Base-by-base conservation (phyloP, 805 yeast species). In the Teunomyces gatunensis region DNA sequence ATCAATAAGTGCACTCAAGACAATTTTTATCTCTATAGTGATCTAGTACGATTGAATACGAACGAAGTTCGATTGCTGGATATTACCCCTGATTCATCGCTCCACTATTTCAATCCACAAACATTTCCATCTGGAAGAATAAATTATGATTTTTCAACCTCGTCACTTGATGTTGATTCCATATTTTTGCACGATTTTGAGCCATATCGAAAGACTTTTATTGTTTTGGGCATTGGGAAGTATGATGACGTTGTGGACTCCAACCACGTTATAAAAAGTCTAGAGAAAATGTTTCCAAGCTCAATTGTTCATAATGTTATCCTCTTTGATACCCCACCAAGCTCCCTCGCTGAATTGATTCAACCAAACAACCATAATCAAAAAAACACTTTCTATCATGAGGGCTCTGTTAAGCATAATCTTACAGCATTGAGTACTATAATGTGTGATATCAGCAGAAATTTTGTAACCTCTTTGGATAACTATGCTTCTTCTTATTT, bases 131-230 rank as follows among this genome's bases (percentile, higher is more conserved):
- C 77, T 43, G 98, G 98, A 0, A 68, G 85, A 43, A 65, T 92
- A 1, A 63, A 83, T 11, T 87, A 78, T 58, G 83, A 83, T 47
- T 81, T 81, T 53, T 64, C 67, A 10, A 64, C 77, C 1, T 56
- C 77, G 0, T 58, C 68, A 5, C 69, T 77, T 1, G 84, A 80
- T 47, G 74, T 73, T n/a, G 83, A 80, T 35, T 75, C 85, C 23
- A 65, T 83, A 5, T 84, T 86, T 45, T 69, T 92, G 36, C 88
- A 86, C 55, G 98, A 92, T 64, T 82, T 92, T 53, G 97, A 94
- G 66, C 96, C 97, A 1, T 89, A 79, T 65, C 69, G 97, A 44
- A 89, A 89, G 59, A 81, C 87, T 0, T 80, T 89, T 55, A 74
- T 85, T 6, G 82, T 84, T 4, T 42, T 79, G 6, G 83, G 81